phyloP scores from a whole-genome alignment of 2,329 filamentous ascomycete genomes.

The Colletotrichum noveboracense region DNA sequence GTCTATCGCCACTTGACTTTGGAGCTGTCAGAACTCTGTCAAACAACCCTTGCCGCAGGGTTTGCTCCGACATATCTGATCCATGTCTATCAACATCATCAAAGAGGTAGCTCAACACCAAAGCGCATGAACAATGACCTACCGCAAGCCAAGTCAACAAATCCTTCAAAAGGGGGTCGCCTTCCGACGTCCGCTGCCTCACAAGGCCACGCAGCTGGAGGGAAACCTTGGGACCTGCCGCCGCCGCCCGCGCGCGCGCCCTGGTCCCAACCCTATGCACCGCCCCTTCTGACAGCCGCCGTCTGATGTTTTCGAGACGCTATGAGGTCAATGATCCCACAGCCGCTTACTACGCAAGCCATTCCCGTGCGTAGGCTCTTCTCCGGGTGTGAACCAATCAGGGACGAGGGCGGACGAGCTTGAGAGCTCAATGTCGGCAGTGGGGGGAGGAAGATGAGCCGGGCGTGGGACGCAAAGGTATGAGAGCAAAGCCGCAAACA shows the following conservation, averaged over 20 bases:
- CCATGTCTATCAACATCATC: background rate
- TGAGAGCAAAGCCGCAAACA: background rate
- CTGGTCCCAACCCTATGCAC: background rate
- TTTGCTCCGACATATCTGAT: background rate
- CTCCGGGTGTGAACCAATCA: background rate
- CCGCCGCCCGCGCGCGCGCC: background rate
- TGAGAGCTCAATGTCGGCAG: background rate
- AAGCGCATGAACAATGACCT: background rate
- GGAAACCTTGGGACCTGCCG: background rate
- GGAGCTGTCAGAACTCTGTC: background rate
- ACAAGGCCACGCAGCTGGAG: background rate
- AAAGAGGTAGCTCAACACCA: background rate
- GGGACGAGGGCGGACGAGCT: background rate
- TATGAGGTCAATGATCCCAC: constrained; percentile 4
- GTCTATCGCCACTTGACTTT: background rate
- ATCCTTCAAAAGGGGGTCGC: background rate
- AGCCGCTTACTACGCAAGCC: background rate
- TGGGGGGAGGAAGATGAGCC: background rate
- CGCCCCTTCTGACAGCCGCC: constrained; percentile 14
- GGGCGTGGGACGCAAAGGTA: too few relatives aligned
- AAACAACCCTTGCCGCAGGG: background rate
- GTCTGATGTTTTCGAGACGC: constrained; percentile 16
- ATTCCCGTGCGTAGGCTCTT: background rate
- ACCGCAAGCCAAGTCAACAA: background rate
- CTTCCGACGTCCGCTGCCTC: background rate